Conservation (phyloP, 768 basidiomycete genomes). For the Boletus bicolor region DNA sequence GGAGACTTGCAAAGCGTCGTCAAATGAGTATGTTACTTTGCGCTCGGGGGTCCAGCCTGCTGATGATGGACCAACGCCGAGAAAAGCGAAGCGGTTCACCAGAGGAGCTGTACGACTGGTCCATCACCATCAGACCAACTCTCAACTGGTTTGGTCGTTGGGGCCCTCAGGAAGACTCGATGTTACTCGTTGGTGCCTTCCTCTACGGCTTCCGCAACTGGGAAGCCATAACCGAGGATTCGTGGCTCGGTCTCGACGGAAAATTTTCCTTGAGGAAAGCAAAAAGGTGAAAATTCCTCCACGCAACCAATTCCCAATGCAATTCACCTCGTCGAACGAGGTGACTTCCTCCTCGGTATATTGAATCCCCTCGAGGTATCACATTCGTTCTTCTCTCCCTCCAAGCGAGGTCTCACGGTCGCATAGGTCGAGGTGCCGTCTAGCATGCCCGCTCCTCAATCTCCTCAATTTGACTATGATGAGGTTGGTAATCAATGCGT, state of each 20-base stretch:
- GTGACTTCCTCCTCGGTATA: conserved; percentile 86
- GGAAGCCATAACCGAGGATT: conserved; percentile 92
- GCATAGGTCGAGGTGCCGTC: no score
- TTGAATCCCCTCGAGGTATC: conserved; percentile 29
- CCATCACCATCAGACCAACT: conserved; percentile 87
- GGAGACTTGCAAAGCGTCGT: no score
- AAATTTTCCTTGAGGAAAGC: conserved; percentile 98
- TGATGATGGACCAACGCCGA: conserved; percentile 72
- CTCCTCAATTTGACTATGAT: no score
- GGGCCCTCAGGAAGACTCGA: conserved; percentile 88
- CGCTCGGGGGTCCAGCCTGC: no score
- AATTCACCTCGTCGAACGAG: conserved; percentile 95
- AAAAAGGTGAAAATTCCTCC: conserved; percentile 84
- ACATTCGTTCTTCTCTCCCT: no score
- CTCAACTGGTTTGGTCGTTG: conserved; percentile 97
- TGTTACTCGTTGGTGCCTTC: conserved; percentile 92
- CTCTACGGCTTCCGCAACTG: conserved; percentile 94
- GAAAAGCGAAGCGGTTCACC: conserved; percentile 89
- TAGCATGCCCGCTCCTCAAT: no score
- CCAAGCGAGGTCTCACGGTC: no score
- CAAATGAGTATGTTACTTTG: no score
- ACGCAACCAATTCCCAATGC: conserved; percentile 93
- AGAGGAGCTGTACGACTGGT: conserved; percentile 78
- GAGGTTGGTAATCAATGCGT: no score
- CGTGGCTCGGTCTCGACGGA: conserved; percentile 74